phyloP scores from a whole-genome alignment of 2,329 filamentous ascomycete genomes.

The Dactylonectria estremocensis region DNA sequence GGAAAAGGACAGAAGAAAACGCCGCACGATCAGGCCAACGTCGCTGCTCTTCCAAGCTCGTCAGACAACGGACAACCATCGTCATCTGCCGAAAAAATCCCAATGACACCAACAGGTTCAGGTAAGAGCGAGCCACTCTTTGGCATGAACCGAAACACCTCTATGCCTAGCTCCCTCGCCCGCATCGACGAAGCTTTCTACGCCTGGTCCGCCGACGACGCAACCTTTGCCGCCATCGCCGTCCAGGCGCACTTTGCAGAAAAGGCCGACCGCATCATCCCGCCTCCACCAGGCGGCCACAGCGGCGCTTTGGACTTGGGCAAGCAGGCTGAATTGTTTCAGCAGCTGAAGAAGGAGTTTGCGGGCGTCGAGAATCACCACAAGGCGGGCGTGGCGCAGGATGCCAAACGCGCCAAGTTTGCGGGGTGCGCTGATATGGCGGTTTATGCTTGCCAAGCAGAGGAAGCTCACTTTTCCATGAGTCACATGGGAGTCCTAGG shows the following conservation, averaged over 20 bases:
- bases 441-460: conserved; percentile 44
- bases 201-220: conserved; percentile 45
- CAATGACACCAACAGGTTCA: background rate
- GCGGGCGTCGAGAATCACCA: conserved; percentile 29
- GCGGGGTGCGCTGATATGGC: conserved; percentile 48
- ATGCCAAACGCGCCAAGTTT: conserved; percentile 43
- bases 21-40: background rate
- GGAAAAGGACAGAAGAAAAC: too few species aligned
- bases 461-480: conserved; percentile 43
- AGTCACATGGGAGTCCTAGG: background rate
- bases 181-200: conserved; percentile 34
- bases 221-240: conserved; percentile 41
- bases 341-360: conserved; percentile 34
- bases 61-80: background rate
- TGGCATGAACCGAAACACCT: conserved; percentile 38
- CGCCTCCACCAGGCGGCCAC: background rate
- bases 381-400: conserved; percentile 34
- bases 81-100: background rate
- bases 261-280: conserved; percentile 39
- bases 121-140: conserved; percentile 39
- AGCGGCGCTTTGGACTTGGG: background rate
- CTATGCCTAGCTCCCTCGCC: conserved; percentile 21
- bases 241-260: conserved; percentile 40
- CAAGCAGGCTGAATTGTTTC: conserved; percentile 23
- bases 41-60: background rate